Base-by-base conservation (phyloP, 2,329 filamentous ascomycete species). In the Exophiala sp. region DNA sequence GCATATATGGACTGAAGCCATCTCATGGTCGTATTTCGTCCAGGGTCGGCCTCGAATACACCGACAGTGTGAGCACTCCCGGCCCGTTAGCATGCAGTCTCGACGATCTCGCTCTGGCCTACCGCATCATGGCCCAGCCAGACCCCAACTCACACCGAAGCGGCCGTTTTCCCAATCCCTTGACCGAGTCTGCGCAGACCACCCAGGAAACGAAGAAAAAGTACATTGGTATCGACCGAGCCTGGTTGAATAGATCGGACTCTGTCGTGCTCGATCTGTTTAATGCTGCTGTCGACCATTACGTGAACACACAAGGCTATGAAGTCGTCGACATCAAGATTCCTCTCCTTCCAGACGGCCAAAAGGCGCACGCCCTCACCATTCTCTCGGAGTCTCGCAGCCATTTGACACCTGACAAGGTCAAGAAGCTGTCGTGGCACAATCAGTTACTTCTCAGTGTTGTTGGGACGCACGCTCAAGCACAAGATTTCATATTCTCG, bases 1-100 rank as follows among this genome's bases (percentile, higher is more conserved):
- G 89, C 45, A 73, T 89, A 18, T 95, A 87, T 70, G 90, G 90
- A 2, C 77, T 96, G 54, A 95, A 96, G 70, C 77, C 89, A 1
- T 85, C 83, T 0, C 87, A 94, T 66, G 81, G 86, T 65, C 85
- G 63, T n/a, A 52, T 88, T 5, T 80, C 80, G 40, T 76, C 58
- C 45, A 74, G 76, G 3, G 87, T 87, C 0, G 79, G 82, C 1
- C 70, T 76, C 11, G 81, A 81, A 54, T 76, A 83, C 47, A 80
- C 80, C 21, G 76, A 78, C 33, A 86, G 81, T 0, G 84, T 83
- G 33, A 82, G 80, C 52, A 86, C 94, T 12, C 75, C 82, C 5
- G 89, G 89, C 0, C 91, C 91, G 6, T 80, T 96, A 64, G 87
- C 89, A 12, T 79, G 83, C 44, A 92, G 80, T 50, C 88, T 88